Conservation (phyloP, 2,329 filamentous ascomycete species). For the Aspergillus neotritici region DNA sequence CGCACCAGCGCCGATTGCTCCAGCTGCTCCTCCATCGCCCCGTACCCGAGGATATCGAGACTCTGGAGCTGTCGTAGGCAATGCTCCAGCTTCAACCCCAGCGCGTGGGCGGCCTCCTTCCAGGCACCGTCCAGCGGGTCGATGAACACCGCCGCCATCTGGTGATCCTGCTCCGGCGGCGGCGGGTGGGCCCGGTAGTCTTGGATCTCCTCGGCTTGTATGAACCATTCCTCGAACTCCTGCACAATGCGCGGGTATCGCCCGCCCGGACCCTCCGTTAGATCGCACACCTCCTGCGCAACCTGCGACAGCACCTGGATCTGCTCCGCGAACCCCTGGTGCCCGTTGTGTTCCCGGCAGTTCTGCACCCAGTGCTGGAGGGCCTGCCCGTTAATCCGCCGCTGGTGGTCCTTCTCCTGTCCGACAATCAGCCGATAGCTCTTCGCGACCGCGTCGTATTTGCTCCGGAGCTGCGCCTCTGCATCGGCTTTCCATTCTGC, state of each 20-base stretch:
- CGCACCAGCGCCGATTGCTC: conserved; percentile 30
- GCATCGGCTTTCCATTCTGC: conserved; percentile 28
- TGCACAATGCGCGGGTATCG: conserved; percentile 26
- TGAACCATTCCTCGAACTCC: conserved; percentile 35
- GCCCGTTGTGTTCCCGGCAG: conserved; percentile 21
- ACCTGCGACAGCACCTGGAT: conserved; percentile 36
- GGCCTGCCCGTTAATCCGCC: conserved; percentile 31
- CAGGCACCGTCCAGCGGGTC: conserved; percentile 30
- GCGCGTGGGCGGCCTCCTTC: conserved; percentile 28
- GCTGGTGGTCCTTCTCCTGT: conserved; percentile 31
- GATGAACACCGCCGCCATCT: conserved; percentile 25
- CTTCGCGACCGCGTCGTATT: conserved; percentile 32
- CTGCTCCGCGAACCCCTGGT: conserved; percentile 30
- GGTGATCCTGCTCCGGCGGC: conserved; percentile 1
- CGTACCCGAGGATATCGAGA: conserved; percentile 31
- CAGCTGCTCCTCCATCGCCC: conserved; percentile 17
- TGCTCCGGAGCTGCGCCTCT: conserved; percentile 26
- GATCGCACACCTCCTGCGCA: conserved; percentile 34
- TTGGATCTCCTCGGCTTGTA: conserved; percentile 23
- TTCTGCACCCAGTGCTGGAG: conserved; percentile 31
- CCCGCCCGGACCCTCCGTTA: conserved; percentile 23
- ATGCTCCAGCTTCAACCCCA: conserved; percentile 31
- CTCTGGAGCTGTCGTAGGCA: conserved; percentile 32
- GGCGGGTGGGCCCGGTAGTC: conserved; percentile 9
- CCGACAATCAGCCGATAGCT: conserved; percentile 28